phyloP scores from a whole-genome alignment of 805 yeast species.

The Kuraishia piskuri region DNA sequence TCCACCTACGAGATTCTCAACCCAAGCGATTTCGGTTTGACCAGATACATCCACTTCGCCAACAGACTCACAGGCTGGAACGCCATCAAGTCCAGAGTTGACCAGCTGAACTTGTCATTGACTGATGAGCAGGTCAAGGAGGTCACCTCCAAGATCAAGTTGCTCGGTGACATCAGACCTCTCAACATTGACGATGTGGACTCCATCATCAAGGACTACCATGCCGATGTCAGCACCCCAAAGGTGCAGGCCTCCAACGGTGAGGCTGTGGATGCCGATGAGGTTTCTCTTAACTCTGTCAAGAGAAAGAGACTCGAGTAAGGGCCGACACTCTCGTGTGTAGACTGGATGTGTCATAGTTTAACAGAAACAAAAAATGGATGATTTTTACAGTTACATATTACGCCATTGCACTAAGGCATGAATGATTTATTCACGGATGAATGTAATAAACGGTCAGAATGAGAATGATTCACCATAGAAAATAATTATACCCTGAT shows the following conservation, averaged over 20 bases:
- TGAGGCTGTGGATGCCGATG: constrained; percentile 19
- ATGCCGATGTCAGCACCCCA: constrained; percentile 64
- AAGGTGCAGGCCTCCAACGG: constrained; percentile 25
- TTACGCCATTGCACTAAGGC: background rate
- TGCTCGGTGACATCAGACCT: constrained; percentile 91
- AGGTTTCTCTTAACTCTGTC: constrained; percentile 17
- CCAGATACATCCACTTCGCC: constrained; percentile 95
- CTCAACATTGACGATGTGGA: constrained; percentile 96
- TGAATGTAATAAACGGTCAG: background rate
- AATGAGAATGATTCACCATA: background rate
- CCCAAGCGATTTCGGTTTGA: constrained; percentile 92
- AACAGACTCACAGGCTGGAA: constrained; percentile 99
- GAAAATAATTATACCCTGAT: background rate
- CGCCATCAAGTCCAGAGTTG: constrained; percentile 96
- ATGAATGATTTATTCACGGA: constrained; percentile 1
- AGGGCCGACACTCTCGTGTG: too few species aligned
- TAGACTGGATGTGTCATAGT: too few species aligned
- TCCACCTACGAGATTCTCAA: constrained; percentile 96
- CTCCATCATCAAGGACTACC: constrained; percentile 90
- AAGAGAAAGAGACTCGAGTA: constrained; percentile 24
- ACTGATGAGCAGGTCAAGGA: constrained; percentile 93
- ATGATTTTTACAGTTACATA: too few species aligned
- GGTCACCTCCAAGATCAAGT: constrained; percentile 87
- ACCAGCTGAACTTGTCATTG: constrained; percentile 83
- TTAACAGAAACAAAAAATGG: too few species aligned